Evolutionary conservation across 768 basidiomycete species (phyloP), one percentile per base, ranked within the genome.

Genomic region (Auricularia cornea): DNA sequence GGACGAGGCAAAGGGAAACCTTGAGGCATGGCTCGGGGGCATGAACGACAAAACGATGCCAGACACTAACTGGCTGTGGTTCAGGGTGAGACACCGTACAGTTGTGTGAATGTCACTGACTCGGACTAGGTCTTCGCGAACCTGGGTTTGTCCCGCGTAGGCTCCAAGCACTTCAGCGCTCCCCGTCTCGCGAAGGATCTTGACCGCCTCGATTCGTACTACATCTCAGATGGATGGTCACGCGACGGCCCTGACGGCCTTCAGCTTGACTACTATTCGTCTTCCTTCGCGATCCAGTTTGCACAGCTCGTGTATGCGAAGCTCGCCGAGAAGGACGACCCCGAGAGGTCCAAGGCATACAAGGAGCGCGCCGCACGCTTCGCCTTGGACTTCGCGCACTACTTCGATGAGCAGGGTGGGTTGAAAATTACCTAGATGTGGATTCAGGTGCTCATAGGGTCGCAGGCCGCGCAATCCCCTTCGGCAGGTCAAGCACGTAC

Each of bases 31-130:
- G 86, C 77, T 90, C 3, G 83, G 85, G 8, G 83, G 85, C 0
- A 89, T 90, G 81, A 90, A 89, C 69, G 85, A 87, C 72, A 90
- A 89, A 77, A 82, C 86, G 65, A 90, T 90, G 88, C 88, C 88
- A 29, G 87, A 90, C 70, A 90, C 88, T 6, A 90, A 90, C 68
- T 90, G 89, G 88, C 78, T 92, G 5, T 90, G 89, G 89, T 90
- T 90, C 74, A 79, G 88, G 63, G 88, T 85, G 63, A 52, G 82
- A 48, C 60, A 40, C 56, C 35, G 51, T 59, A 57, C 16, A 32
- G 38, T 35, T 30, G 48, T 12, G 32, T 63, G 62, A 31, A 62
- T 30, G 30, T 60, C 40, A 33, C 60, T 62, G 30, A 41, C 4
- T 65, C 40, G 3, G 14, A 59, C 38, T 60, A 88, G 85, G 85